These are phyloP conservation scores for Nicotiana tomentosiformis DNA, from an alignment of 257 asterid species.

Conservation along the genomic window DNA sequence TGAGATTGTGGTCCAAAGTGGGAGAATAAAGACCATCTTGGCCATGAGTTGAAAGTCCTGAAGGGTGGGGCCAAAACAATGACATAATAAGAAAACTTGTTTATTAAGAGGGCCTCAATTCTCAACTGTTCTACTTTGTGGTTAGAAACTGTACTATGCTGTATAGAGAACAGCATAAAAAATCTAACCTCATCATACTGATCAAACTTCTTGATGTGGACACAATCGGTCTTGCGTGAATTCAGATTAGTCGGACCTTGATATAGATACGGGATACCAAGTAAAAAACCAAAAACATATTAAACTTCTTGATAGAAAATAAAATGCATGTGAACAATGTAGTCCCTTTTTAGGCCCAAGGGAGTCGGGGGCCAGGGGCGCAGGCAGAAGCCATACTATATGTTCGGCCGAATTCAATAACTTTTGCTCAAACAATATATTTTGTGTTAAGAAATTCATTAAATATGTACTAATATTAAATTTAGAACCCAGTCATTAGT, in stretches of 20 bases:
- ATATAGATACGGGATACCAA: no score
- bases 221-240: no score
- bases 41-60: slow-evolving; percentile 44
- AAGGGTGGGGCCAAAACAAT: slow-evolving; percentile 35
- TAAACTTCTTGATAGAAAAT: no score
- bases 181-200: not conserved
- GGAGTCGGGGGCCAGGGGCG: not conserved
- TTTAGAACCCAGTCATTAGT: no score
- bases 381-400: no score
- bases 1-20: slow-evolving; percentile 40
- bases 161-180: not conserved
- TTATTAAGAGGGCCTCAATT: slow-evolving; percentile 3
- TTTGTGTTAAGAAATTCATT: no score
- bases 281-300: no score
- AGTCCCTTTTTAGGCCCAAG: slow-evolving; percentile 10
- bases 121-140: not conserved
- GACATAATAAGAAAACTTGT: slow-evolving; percentile 38
- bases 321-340: no score
- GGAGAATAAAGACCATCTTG: slow-evolving; percentile 35
- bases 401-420: no score
- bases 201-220: not conserved
- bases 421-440: no score
- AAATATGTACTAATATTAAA: no score
- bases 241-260: no score
- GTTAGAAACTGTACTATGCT: not conserved